Conservation (phyloP, 2,329 filamentous ascomycete species). For the Stenocarpella maydis region DNA sequence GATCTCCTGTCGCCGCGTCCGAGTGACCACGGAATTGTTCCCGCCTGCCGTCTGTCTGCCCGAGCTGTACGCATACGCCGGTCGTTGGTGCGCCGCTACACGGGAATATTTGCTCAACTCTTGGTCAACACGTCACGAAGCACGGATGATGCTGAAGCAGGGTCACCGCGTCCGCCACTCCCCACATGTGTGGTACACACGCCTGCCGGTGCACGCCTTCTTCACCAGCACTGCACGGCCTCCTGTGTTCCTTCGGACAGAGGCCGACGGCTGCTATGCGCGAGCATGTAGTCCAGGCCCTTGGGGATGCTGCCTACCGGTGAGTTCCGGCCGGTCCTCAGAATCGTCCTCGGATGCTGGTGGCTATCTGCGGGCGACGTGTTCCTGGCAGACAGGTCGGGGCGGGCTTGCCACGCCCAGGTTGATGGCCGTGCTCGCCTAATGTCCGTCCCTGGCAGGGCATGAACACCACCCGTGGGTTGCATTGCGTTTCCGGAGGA, state of each 20-base stretch:
- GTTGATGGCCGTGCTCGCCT: background rate
- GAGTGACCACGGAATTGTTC: background rate
- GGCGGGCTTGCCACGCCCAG: background rate
- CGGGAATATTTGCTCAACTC: background rate
- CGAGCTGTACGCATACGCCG: background rate
- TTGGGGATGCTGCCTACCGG: background rate
- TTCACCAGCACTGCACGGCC: background rate
- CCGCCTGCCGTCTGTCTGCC: background rate
- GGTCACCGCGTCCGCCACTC: background rate
- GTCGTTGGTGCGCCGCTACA: background rate
- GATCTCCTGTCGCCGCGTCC: background rate
- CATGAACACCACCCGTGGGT: background rate
- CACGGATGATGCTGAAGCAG: background rate
- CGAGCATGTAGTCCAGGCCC: background rate
- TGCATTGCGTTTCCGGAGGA: background rate
- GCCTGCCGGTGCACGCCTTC: background rate
- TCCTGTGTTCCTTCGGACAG: background rate
- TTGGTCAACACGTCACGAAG: background rate
- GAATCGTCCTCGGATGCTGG: background rate
- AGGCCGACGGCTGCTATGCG: background rate
- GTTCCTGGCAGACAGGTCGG: background rate
- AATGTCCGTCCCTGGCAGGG: background rate
- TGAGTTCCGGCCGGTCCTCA: background rate
- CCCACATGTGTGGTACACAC: conserved; percentile 3
- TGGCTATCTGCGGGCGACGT: background rate